A percentile compares a stretch with the other conserved stretches of the same genome.
These are phyloP conservation scores for Termitomyces sp. DNA, from an alignment of 768 basidiomycete genomes.

Conservation along the genomic window DNA sequence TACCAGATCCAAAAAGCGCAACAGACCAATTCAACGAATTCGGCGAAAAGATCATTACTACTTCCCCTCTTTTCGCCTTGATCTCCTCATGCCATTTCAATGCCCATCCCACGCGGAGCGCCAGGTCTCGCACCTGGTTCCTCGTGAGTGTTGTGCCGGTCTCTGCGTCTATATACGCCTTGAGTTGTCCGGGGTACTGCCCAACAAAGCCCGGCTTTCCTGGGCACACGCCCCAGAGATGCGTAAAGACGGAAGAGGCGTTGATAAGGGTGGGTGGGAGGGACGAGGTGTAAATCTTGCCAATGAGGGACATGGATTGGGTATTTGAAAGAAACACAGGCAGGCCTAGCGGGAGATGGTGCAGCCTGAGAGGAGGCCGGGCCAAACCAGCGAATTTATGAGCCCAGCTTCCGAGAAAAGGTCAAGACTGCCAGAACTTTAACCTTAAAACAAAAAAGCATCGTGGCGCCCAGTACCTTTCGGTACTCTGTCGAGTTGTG, in stretches of 20 bases:
- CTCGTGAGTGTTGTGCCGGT: constrained; percentile 55
- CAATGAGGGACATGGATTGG: background rate
- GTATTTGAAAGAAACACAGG: background rate
- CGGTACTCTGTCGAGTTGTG: too few relatives aligned
- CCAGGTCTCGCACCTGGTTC: constrained; percentile 41
- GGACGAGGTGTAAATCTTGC: constrained; percentile 41
- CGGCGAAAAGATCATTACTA: constrained; percentile 60
- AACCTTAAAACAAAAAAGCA: too few relatives aligned
- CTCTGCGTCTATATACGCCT: constrained; percentile 63
- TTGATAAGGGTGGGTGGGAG: constrained; percentile 31
- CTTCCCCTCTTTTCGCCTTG: constrained; percentile 41
- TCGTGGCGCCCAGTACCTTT: too few relatives aligned
- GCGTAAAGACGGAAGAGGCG: constrained; percentile 41
- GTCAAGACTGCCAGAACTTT: too few relatives aligned
- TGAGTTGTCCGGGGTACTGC: constrained; percentile 32
- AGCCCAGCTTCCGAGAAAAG: too few relatives aligned
- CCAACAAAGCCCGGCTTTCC: constrained; percentile 29
- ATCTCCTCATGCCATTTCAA: constrained; percentile 39
- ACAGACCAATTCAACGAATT: constrained; percentile 57
- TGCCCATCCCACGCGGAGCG: constrained; percentile 55
- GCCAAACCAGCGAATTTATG: too few relatives aligned
- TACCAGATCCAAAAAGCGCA: constrained; percentile 39
- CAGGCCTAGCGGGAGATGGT: background rate
- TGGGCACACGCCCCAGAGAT: constrained; percentile 31
- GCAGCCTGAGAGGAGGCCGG: background rate